These are phyloP conservation scores for Aspergillus sp. DNA, from an alignment of 2,329 filamentous ascomycete species.

Conservation along the genomic window DNA sequence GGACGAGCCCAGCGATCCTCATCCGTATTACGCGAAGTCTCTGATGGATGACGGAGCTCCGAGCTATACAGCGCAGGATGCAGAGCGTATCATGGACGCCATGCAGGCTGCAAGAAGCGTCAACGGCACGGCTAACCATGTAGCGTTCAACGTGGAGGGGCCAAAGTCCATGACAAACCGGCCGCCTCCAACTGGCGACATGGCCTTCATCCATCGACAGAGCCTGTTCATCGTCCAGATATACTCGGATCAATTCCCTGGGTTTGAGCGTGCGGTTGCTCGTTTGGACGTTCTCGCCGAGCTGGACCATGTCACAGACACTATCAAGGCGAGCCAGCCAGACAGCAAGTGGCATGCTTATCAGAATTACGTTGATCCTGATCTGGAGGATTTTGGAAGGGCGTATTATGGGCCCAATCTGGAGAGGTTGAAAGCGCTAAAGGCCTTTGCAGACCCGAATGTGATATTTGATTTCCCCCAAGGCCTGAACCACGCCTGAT, in stretches of 20 bases:
- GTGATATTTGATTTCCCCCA: slow-evolving; percentile 3
- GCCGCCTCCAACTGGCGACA: slow-evolving; percentile 2
- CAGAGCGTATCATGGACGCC: background rate
- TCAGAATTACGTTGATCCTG: slow-evolving; percentile 7
- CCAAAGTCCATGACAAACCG: background rate
- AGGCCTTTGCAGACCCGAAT: background rate
- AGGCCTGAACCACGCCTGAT: background rate
- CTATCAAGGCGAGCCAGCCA: background rate
- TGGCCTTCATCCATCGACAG: slow-evolving; percentile 3
- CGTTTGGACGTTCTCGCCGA: background rate
- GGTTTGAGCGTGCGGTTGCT: background rate
- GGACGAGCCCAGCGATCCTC: slow-evolving; percentile 1
- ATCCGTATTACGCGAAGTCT: slow-evolving; percentile 8
- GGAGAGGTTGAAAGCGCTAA: slow-evolving; percentile 2
- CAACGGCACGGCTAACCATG: background rate
- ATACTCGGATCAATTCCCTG: slow-evolving; percentile 6
- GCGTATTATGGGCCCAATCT: slow-evolving; percentile 2
- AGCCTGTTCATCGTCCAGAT: slow-evolving; percentile 4
- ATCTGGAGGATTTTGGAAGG: background rate
- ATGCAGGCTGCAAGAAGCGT: background rate
- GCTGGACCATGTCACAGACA: background rate
- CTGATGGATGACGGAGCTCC: slow-evolving; percentile 3
- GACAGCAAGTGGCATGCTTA: slow-evolving; percentile 1
- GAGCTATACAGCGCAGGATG: background rate
- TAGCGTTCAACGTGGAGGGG: slow-evolving; percentile 1